These are phyloP conservation scores for Neofusicoccum sp. DNA, from an alignment of 2,329 filamentous ascomycete species.

Conservation along the genomic window DNA sequence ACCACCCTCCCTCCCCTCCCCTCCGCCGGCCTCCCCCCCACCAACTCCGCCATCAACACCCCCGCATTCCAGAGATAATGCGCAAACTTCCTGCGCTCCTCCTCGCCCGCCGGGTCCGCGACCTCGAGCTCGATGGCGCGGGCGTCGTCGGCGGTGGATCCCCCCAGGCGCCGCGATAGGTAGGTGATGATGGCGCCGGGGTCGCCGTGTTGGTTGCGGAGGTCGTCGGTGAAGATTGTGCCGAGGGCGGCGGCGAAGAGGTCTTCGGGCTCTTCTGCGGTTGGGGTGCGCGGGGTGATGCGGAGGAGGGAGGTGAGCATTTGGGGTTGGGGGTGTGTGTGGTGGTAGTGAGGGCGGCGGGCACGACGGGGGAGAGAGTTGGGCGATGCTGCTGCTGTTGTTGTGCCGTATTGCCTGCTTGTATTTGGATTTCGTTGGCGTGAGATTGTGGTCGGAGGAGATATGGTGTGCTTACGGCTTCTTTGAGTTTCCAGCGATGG, in stretches of 20 bases:
- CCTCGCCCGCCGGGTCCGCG: slow-evolving; percentile 50
- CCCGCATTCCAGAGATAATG: slow-evolving; percentile 73
- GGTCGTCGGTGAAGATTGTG: slow-evolving; percentile 67
- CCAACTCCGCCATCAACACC: slow-evolving; percentile 45
- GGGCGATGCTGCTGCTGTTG: not conserved
- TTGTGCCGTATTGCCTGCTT: not conserved
- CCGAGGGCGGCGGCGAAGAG: slow-evolving; percentile 59
- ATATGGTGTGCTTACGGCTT: no score
- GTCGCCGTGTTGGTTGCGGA: slow-evolving; percentile 63
- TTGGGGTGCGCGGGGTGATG: slow-evolving; percentile 26
- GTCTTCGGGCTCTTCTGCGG: slow-evolving; percentile 56
- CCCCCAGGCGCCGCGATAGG: slow-evolving; percentile 25
- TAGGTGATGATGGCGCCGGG: slow-evolving; percentile 59
- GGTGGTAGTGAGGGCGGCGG: no score
- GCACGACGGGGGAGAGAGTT: no score
- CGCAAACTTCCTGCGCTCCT: slow-evolving; percentile 61
- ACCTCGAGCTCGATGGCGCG: slow-evolving; percentile 39
- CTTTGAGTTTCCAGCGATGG: no score
- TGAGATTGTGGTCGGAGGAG: not conserved
- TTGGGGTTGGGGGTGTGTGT: not conserved
- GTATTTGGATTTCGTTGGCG: not conserved
- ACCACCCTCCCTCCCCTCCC: slow-evolving; percentile 23
- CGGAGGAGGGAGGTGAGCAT: slow-evolving; percentile 31
- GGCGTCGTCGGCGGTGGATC: slow-evolving; percentile 35
- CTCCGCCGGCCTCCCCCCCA: slow-evolving; percentile 31